Percentiles rank a stretch among this genome's conserved stretches.
These are phyloP conservation scores for Scedosporium boydii DNA, from an alignment of 2,329 filamentous ascomycete species.

Conservation along the genomic window DNA sequence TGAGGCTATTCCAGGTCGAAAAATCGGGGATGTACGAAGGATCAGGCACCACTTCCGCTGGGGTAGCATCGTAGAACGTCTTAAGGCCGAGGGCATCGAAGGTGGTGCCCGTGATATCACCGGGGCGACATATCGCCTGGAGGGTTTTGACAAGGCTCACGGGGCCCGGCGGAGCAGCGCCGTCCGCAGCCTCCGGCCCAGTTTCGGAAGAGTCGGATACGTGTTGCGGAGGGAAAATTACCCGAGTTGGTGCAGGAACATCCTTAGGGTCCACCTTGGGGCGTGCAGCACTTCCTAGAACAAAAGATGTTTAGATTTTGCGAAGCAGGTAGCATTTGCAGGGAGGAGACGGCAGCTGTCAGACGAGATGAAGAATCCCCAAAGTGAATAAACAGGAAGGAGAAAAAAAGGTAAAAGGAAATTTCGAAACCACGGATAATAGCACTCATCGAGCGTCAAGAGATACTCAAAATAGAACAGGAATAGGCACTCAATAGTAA, in stretches of 20 bases:
- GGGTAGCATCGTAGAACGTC: slow-evolving; percentile 38
- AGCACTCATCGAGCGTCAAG: no score
- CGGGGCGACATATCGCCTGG: slow-evolving; percentile 42
- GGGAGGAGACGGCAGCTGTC: background rate
- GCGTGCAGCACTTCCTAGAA: slow-evolving; percentile 2
- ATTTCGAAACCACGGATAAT: no score
- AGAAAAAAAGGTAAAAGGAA: no score
- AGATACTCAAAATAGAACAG: no score
- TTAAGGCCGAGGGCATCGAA: slow-evolving; percentile 50
- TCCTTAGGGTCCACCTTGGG: slow-evolving; percentile 34
- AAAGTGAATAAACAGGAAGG: no score
- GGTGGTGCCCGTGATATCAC: slow-evolving; percentile 36
- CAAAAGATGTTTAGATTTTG: slow-evolving; percentile 5
- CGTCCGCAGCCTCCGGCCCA: background rate
- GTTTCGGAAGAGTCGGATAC: slow-evolving; percentile 16
- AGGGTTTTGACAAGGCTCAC: slow-evolving; percentile 35
- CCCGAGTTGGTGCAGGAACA: slow-evolving; percentile 46
- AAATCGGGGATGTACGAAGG: slow-evolving; percentile 43
- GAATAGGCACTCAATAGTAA: no score
- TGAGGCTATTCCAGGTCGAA: slow-evolving; percentile 38
- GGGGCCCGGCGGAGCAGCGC: background rate
- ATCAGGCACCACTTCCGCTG: slow-evolving; percentile 44
- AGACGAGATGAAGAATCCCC: no score
- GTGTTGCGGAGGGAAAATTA: slow-evolving; percentile 33
- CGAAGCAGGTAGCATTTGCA: background rate